Conservation (phyloP, 306 rosid genomes). For the Bauhinia variegata region DNA sequence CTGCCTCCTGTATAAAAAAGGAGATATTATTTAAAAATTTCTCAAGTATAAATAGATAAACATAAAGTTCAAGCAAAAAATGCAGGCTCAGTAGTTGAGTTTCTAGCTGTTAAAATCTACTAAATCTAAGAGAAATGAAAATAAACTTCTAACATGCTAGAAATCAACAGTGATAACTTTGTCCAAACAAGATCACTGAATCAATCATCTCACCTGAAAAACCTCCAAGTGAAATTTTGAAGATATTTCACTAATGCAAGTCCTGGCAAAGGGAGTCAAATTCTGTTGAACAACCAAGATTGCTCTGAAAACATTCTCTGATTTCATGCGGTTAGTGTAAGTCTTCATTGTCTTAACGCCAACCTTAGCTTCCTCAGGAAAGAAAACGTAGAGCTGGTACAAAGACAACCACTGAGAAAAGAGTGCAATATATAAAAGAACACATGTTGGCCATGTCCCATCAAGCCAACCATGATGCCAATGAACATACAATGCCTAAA, state of each 20-base stretch:
- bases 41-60: background rate
- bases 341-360: constrained; percentile 60
- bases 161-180: background rate
- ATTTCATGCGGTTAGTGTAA: constrained; percentile 65
- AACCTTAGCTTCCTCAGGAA: constrained; percentile 70
- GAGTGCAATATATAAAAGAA: background rate
- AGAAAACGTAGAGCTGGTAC: constrained; percentile 69
- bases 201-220: constrained; percentile 63
- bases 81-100: background rate
- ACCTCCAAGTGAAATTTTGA: constrained; percentile 68
- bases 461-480: background rate
- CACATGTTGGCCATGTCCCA: background rate
- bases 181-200: background rate
- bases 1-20: constrained; percentile 69
- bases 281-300: constrained; percentile 63
- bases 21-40: background rate
- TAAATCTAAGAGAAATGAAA: background rate
- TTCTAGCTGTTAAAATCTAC: background rate
- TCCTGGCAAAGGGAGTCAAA: constrained; percentile 59
- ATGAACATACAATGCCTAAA: background rate
- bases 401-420: constrained; percentile 19
- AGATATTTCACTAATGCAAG: constrained; percentile 48
- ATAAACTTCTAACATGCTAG: background rate
- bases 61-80: background rate
- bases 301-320: constrained; percentile 67